Conservation (phyloP, 2,329 filamentous ascomycete genomes). For the Aspergillus ustus region DNA sequence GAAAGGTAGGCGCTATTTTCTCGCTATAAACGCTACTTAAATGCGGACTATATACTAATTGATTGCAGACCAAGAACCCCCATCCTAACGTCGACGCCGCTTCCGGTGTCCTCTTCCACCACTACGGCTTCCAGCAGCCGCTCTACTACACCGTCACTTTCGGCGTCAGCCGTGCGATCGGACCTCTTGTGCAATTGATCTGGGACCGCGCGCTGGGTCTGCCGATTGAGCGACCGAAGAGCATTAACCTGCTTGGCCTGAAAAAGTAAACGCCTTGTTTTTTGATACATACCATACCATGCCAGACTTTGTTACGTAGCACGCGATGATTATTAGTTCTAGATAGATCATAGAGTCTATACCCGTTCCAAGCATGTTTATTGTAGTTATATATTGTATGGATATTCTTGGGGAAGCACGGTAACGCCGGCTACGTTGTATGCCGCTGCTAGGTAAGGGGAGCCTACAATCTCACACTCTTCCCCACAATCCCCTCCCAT, state of each 20-base stretch:
- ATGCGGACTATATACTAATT: background rate
- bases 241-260: conserved; percentile 88
- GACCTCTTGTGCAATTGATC: conserved; percentile 89
- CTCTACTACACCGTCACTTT: conserved; percentile 85
- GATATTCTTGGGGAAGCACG: background rate
- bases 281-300: conserved; percentile 1
- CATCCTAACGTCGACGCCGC: conserved; percentile 96
- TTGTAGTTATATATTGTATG: background rate
- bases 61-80: conserved; percentile 80
- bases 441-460: background rate
- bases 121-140: conserved; percentile 97
- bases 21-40: background rate
- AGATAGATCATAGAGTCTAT: conserved; percentile 15
- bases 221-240: conserved; percentile 97
- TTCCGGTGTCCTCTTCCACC: conserved; percentile 94
- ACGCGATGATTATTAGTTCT: background rate
- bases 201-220: conserved; percentile 94
- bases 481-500: conserved; percentile 59
- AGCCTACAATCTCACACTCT: conserved; percentile 50
- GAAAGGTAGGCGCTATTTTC: conserved; percentile 63
- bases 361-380: background rate
- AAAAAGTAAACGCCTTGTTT: conserved; percentile 56
- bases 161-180: conserved; percentile 71
- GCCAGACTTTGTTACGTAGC: background rate
- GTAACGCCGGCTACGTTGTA: background rate